Evolutionary conservation across 106 monocot species (phyloP), one percentile per base, ranked within the genome.

Genomic region (Acanthochlamys bracteata): DNA sequence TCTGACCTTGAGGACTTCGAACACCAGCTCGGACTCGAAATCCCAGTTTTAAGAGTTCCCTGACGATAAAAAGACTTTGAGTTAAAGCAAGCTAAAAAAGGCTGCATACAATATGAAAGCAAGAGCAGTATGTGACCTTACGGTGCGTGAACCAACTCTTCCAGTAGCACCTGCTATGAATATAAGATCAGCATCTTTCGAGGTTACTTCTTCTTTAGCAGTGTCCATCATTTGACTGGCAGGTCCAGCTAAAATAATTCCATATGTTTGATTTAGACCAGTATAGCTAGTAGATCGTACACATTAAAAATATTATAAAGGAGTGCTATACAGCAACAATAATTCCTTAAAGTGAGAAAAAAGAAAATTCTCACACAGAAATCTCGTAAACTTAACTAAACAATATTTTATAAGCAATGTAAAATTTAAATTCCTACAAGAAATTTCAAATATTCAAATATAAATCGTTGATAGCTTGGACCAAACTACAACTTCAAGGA

Each of bases 81-180:
- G 15, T 33, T 4, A 54, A 54, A 54, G 19, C 13, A 45, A 45
- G 43, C 43, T 45, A 9, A 13, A 45, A 45, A 9, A 45, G 43
- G 13, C n/a, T n/a, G n/a, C n/a, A n/a, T n/a, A n/a, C n/a, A n/a
- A n/a, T n/a, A n/a, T n/a, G n/a, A n/a, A 41, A 8, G 23, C n/a
- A 23, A 42, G 41, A 56, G 53, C 10, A 71, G 0, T 0, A 14
- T 27, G 57, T 20, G 58, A 94, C 93, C 95, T 95, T 69, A 95
- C 84, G 56, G 86, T 78, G 20, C 84, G 84, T 25, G 90, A 95
- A 27, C 95, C 95, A 60, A 95, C 95, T 82, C 68, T 81, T 66
- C 95, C 95, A 55, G 90, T 95, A 49, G 95, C 76, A 66, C 95
- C 95, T 53, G 90, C 95, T 61, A 95, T 82, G 74, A 87, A 95